Evolutionary conservation across 306 rosid genomes (phyloP), one percentile per base, ranked within the genome.

Genomic region (Chamaecrista fasciculata): DNA sequence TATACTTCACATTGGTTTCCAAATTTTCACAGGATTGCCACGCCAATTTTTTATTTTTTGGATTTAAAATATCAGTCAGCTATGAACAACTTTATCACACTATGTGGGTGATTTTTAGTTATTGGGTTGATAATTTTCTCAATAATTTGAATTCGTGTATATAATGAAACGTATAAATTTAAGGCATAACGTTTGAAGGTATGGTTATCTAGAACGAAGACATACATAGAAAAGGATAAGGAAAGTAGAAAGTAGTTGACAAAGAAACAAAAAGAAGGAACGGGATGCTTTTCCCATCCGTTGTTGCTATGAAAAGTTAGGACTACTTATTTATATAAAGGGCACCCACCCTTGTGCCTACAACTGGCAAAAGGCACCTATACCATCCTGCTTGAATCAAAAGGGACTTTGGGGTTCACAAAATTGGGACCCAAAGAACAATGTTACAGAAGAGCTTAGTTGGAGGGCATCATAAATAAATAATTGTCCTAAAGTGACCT

Each of bases 381-480:
- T 65, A 66, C 69, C 34, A 64, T 49, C 49, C 68, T 57, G 15
- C 20, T 61, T 44, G 18, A 62, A 66, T 20, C 36, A 20, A 80
- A 73, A 73, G 70, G 75, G 75, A 23, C 75, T 59, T 78, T 74
- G 78, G 80, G 64, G 82, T 78, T 82, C 75, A 65, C 72, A 11
- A 44, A 12, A 46, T 65, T 82, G 86, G 86, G 86, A 69, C 82
- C 86, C 82, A 81, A 73, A n/a, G 72, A 69, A 78, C 69, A 81
- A 65, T 57, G 80, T 73, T 60, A 70, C 52, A 37, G n/a, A 66
- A 66, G 66, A 51, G 78, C 80, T 82, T 82, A 74, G 86, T 82
- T 82, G 86, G 86, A 82, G 72, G 53, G 62, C 86, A 82, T 82
- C 76, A 82, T 74, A 71, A 65, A 70, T 82, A 78, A 74, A 82